Evolutionary conservation across 2,329 filamentous ascomycete genomes (phyloP), one percentile per base, ranked within the genome.

Genomic region (Scytalidium sp.): DNA sequence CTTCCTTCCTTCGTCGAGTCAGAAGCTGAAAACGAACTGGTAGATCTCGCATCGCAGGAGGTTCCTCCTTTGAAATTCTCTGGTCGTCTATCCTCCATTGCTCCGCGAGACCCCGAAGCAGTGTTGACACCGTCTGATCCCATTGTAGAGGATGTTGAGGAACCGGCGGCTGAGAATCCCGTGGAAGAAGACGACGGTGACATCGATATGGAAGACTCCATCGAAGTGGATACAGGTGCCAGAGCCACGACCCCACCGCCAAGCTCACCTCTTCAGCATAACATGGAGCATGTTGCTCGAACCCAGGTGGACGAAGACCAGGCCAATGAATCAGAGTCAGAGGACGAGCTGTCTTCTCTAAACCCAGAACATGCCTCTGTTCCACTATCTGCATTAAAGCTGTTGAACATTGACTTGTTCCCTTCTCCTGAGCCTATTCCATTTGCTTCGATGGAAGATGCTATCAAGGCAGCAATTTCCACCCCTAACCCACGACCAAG

Each of bases 251-350:
- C 58, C 17, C 59, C n/a, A n/a, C n/a, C 62, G 27, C 51, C 54
- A 17, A 40, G 22, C 17, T 61, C 59, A 21, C 60, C 63, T 23
- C 52, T 55, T 15, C 41, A 39, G 23, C 47, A 53, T 22, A 59
- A 48, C 32, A 54, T 39, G 17, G 56, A 54, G 7, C 32, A 53
- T 3, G 78, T 75, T 53, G 65, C 64, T 13, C 70, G 83, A 4
- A 72, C 77, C 8, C 64, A 74, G 13, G 75, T 75, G 57, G 75
- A 80, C 27, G 59, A 76, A 4, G 64, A 72, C 41, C 69, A 71
- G 3, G 73, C 72, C 41, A 60, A 74, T 27, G 70, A 75, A n/a
- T 77, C 75, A 0, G 80, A 83, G 4, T 80, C 76, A 0, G 80
- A 84, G 32, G 78, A 81, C 45, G 79, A 84, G 53, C 65, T 72